These are phyloP conservation scores for Aspergillus felis DNA, from an alignment of 2,329 filamentous ascomycete genomes.

Conservation along the genomic window DNA sequence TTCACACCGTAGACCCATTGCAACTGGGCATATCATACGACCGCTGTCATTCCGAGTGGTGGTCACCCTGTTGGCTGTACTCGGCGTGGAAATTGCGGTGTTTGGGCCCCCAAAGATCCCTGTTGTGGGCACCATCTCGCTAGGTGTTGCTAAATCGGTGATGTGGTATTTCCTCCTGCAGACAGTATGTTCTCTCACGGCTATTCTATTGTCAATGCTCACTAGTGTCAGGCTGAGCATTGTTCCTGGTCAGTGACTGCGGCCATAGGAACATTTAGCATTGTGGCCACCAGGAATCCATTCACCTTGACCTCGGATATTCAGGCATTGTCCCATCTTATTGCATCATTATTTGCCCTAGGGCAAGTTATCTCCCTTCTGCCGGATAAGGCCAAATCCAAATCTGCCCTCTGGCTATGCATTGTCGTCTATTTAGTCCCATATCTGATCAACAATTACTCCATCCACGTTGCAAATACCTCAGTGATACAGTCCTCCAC, in stretches of 20 bases:
- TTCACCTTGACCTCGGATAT: neutral
- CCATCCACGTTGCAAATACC: neutral
- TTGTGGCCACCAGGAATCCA: constrained; percentile 1
- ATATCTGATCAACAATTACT: constrained; percentile 1
- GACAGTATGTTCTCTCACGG: constrained; percentile 1
- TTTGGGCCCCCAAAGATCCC: neutral
- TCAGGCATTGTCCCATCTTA: constrained; percentile 1
- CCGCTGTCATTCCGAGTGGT: constrained; percentile 6
- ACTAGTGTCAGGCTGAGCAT: constrained; percentile 1
- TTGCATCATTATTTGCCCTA: constrained; percentile 3
- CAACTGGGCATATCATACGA: neutral
- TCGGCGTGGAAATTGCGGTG: neutral
- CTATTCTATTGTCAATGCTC: neutral
- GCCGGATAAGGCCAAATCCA: constrained; percentile 1
- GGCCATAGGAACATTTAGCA: constrained; percentile 1
- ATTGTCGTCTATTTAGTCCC: neutral
- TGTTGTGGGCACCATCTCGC: neutral
- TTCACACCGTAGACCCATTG: neutral
- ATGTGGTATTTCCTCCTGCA: constrained; percentile 1
- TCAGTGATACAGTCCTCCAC: neutral
- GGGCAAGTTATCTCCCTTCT: constrained; percentile 6
- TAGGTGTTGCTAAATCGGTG: constrained; percentile 3
- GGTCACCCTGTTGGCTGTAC: neutral
- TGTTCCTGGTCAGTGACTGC: constrained; percentile 5
- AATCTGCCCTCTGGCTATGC: constrained; percentile 1